Evolutionary conservation across 2,329 filamentous ascomycete species (phyloP), one percentile per base, ranked within the genome.

Genomic region (Fusarium hainanense): DNA sequence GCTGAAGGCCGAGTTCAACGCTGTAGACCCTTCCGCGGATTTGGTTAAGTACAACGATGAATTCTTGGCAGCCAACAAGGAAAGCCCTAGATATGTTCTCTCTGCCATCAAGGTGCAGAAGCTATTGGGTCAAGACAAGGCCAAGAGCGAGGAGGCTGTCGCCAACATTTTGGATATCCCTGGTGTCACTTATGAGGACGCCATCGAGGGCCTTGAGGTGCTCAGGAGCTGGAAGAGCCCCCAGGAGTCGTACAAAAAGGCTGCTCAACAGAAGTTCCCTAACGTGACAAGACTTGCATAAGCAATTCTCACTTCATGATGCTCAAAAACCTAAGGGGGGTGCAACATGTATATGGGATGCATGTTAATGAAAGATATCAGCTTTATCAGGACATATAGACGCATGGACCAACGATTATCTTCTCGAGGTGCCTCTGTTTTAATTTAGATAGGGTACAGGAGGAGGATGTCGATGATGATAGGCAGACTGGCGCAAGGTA

Each of bases 1-100:
- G 48, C 82, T 97, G 71, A 89, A 90, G 64, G 81, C 87, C 4
- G 89, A 90, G 69, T 92, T 94, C 72, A 87, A 87, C 37, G 82
- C 85, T 11, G 80, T 91, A 25, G 84, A 90, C 9, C 81, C 87
- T 12, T 86, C 87, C 30, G 80, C 84, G 21, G 85, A 90, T 52
- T 83, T 93, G 44, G 82, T 85, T 49, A 83, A 88, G 70, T 87
- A 86, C 81, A 95, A 94, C 78, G 83, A 90, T 41, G 85, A 88
- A 23, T 95, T 89, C 78, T 79, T 89, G 20, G 77, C 85, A 43
- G 84, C 86, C 70, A 85, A 95, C 81, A 87, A 88, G 70, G 78
- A 85, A 58, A 92, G 89, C 77, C 82, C 88, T 8, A 69, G 82
- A 18, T 89, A 93, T 75, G 82, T 90, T 6, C 86, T 92, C 58